Conservation (phyloP, 2,329 filamentous ascomycete genomes). For the Septoria linicola region DNA sequence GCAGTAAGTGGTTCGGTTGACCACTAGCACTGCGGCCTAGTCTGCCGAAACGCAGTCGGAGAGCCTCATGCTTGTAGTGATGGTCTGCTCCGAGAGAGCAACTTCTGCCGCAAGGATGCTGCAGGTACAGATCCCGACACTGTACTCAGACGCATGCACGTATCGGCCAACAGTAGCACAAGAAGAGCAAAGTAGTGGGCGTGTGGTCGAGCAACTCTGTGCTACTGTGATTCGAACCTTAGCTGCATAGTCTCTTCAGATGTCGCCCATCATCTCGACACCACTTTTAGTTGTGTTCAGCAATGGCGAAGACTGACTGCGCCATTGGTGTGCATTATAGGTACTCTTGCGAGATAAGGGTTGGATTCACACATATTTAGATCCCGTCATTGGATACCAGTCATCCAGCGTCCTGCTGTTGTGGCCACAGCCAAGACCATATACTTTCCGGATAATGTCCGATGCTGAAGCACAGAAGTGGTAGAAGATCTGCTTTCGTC, state of each 20-base stretch:
- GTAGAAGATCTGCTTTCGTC: slow-evolving; percentile 23
- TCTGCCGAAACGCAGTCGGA: slow-evolving; percentile 4
- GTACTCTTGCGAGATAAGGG: background rate
- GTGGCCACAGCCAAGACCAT: slow-evolving; percentile 9
- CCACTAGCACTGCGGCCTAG: slow-evolving; percentile 6
- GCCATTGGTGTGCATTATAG: too few relatives aligned
- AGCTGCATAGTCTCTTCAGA: too few relatives aligned
- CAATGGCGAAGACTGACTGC: background rate
- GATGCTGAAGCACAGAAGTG: slow-evolving; percentile 19
- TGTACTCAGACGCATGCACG: too few relatives aligned
- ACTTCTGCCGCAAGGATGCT: slow-evolving; percentile 13
- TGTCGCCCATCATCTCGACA: background rate
- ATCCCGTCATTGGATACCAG: slow-evolving; percentile 27
- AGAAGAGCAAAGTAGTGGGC: too few relatives aligned
- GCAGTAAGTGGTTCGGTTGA: background rate
- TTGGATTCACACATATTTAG: too few relatives aligned
- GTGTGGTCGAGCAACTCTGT: too few relatives aligned
- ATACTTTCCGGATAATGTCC: slow-evolving; percentile 10
- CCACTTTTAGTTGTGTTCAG: background rate
- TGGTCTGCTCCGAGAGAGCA: background rate
- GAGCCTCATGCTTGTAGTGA: slow-evolving; percentile 1
- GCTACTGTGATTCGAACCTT: too few relatives aligned
- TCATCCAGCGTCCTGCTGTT: slow-evolving; percentile 19
- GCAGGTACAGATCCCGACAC: slow-evolving; percentile 29
- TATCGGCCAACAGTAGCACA: too few relatives aligned